Evolutionary conservation across 306 rosid species (phyloP).

Genomic region (Cyamopsis tetragonoloba): DNA sequence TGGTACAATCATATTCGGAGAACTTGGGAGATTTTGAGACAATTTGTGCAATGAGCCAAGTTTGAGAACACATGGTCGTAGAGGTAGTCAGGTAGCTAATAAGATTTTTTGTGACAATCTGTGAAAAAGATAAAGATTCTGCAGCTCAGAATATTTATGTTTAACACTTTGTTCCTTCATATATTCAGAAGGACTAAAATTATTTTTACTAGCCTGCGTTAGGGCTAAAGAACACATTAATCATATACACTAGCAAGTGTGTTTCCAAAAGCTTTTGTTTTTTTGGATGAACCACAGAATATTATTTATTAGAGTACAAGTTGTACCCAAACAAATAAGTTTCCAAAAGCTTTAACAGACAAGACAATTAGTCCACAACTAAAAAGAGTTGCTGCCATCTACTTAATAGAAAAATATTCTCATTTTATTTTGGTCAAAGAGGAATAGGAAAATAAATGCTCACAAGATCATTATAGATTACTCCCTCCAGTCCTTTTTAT

Average conservation of each 20-base stretch:
- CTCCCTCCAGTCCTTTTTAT: too few relatives aligned
- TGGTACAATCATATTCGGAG: not conserved
- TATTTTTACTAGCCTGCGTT: not conserved
- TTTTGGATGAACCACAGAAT: too few relatives aligned
- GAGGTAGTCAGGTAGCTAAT: not conserved
- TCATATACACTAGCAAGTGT: slow-evolving; percentile 8
- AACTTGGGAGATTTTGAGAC: not conserved
- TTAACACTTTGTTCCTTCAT: not conserved
- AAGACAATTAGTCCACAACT: not conserved
- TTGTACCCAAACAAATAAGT: too few relatives aligned
- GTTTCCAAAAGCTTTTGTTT: too few relatives aligned
- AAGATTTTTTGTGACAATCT: not conserved
- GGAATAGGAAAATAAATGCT: slow-evolving; percentile 11
- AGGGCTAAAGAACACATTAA: slow-evolving; percentile 5
- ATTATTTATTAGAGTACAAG: too few relatives aligned
- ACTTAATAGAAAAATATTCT: not conserved
- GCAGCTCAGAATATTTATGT: not conserved
- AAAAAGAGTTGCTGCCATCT: not conserved
- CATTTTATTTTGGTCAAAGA: not conserved
- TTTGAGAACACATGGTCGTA: not conserved
- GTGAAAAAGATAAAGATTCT: not conserved
- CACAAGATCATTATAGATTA: not conserved
- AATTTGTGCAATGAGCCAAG: not conserved
- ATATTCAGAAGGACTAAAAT: not conserved
- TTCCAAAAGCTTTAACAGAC: slow-evolving; percentile 8